Evolutionary conservation across 805 yeast genomes (phyloP), one percentile per base, ranked within the genome.

Genomic region (Crinitomyces ghanaensis): DNA sequence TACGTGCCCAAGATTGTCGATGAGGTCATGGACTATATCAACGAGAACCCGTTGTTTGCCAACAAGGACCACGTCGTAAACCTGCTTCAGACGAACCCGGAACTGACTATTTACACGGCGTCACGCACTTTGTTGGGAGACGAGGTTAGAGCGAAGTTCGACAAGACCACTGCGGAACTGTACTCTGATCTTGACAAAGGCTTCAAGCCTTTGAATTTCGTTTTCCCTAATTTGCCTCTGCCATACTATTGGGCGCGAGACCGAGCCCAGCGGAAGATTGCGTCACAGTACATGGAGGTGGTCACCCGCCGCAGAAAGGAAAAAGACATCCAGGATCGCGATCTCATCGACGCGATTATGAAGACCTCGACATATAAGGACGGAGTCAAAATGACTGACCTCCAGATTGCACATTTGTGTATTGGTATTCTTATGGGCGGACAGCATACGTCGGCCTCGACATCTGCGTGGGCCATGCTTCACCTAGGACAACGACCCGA

Each of bases 341-440:
- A 91, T 57, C 70, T 91, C 54, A 75, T 91, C 45, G 97, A 88
- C 56, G 70, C 91, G 12, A 69, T 85, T 54, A 73, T 91, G 82
- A 71, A 74, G 48, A 68, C 65, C 47, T 78, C 86, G 26, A 74
- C 82, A 39, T 91, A 91, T 64, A 86, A 83, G 57, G 97, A 91
- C 54, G 98, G 98, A 48, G 75, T 77, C 31, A 68, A 70, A 51
- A 86, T 91, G 96, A 78, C 95, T 18, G 98, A 91, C 57, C 77
- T 77, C 56, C 94, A 91, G 62, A 84, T 91, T 52, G 91, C 97
- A 31, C 81, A 86, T 60, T 66, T 91, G 57, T 65, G 85, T 57
- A 88, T 91, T 59, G 98, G 97, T 58, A 79, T 91, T 35, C 68
- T 91, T 41, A 91, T 91, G 98, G 98, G 98, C 50, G 98, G 98